These are phyloP conservation scores for Trichophyton mentagrophytes DNA, from an alignment of 2,329 filamentous ascomycete genomes.

Conservation along the genomic window DNA sequence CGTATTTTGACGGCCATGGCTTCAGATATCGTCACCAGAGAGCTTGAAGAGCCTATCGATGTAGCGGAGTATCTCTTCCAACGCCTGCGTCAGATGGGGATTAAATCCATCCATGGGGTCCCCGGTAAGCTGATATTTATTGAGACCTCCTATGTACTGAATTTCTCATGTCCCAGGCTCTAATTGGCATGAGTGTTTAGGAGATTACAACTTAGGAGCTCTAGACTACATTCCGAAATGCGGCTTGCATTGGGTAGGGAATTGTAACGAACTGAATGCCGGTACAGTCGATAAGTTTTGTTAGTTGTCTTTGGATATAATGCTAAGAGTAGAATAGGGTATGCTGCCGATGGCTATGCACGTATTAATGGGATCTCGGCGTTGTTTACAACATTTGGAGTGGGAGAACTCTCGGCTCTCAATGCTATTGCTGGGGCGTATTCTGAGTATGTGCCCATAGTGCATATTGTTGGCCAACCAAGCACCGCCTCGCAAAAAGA, in stretches of 20 bases:
- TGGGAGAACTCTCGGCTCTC: slow-evolving; percentile 54
- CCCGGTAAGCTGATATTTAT: slow-evolving; percentile 33
- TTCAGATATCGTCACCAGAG: slow-evolving; percentile 31
- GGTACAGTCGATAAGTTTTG: slow-evolving; percentile 33
- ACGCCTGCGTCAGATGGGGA: slow-evolving; percentile 37
- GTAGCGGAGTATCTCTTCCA: slow-evolving; percentile 39
- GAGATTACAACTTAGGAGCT: slow-evolving; percentile 57
- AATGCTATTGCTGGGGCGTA: slow-evolving; percentile 64
- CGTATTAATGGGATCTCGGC: slow-evolving; percentile 56
- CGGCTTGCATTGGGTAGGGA: slow-evolving; percentile 51
- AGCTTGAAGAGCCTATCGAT: slow-evolving; percentile 34
- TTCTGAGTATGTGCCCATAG: slow-evolving; percentile 57
- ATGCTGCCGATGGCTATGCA: slow-evolving; percentile 64
- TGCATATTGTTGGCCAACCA: slow-evolving; percentile 47
- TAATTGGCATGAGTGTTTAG: slow-evolving; percentile 12
- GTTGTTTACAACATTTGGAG: slow-evolving; percentile 60
- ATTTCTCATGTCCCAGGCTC: slow-evolving; percentile 10
- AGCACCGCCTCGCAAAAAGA: slow-evolving; percentile 32
- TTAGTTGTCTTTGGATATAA: slow-evolving; percentile 6
- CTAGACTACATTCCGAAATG: slow-evolving; percentile 52
- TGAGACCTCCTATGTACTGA: neutral
- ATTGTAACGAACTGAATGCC: slow-evolving; percentile 61
- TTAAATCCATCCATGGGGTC: slow-evolving; percentile 39
- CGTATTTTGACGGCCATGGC: slow-evolving; percentile 19
- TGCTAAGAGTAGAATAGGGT: slow-evolving; percentile 37